phyloP scores from a whole-genome alignment of 1,284 basidiomycete species.

The Puccinia hordei region DNA sequence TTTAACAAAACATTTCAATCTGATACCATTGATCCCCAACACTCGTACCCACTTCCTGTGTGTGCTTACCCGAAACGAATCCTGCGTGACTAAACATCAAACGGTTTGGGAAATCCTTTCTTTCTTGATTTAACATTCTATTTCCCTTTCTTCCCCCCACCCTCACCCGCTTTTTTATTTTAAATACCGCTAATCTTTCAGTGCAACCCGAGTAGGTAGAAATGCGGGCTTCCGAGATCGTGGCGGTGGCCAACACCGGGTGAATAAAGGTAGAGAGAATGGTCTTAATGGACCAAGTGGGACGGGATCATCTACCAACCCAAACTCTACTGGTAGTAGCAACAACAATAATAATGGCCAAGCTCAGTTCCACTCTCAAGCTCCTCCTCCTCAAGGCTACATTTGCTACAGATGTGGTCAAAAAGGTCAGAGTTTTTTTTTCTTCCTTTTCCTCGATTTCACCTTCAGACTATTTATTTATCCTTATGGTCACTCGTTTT shows the following conservation, averaged over 20 bases:
- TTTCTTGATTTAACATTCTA: neutral
- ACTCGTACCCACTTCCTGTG: neutral
- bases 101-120: neutral
- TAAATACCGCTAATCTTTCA: conserved; percentile 53
- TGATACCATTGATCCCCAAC: neutral
- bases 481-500: neutral
- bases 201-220: conserved; percentile 45
- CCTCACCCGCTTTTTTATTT: neutral
- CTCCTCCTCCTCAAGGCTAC: conserved; percentile 79
- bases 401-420: conserved; percentile 99
- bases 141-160: neutral
- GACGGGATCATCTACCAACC: conserved; percentile 51
- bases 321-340: conserved; percentile 59
- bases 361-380: neutral
- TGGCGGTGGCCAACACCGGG: conserved; percentile 53
- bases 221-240: conserved; percentile 63
- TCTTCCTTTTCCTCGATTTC: neutral
- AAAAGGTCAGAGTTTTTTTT: conserved; percentile 70
- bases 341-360: conserved; percentile 42
- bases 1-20: neutral
- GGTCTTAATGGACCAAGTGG: conserved; percentile 49
- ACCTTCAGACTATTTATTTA: neutral
- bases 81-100: neutral
- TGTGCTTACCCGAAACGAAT: conserved; percentile 5
- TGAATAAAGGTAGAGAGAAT: conserved; percentile 24